phyloP scores from a whole-genome alignment of 2,329 filamentous ascomycete species.

The Aureobasidium subglaciale region DNA sequence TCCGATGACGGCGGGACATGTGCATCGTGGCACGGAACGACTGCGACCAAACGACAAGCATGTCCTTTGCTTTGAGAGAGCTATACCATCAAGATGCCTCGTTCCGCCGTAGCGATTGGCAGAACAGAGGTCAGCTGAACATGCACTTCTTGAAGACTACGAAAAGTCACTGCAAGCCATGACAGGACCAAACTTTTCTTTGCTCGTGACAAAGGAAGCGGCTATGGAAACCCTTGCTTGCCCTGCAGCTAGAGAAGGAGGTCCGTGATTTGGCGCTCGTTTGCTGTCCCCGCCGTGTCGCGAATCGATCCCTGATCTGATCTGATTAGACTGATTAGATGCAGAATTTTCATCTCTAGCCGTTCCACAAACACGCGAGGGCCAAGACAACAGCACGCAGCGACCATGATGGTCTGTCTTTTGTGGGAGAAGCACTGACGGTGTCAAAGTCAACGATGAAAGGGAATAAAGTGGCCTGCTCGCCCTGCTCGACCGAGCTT shows the following conservation, averaged over 20 bases:
- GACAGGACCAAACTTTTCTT: not conserved
- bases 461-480: not conserved
- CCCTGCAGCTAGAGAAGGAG: not conserved
- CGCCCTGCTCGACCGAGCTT: not conserved
- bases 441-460: not conserved
- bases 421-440: constrained; percentile 12
- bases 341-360: constrained; percentile 6
- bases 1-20: not conserved
- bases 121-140: too few species aligned
- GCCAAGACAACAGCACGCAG: not conserved
- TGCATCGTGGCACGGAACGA: not conserved
- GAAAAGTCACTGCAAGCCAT: not conserved
- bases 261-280: not conserved
- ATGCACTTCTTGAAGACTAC: not conserved
- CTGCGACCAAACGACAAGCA: too few species aligned
- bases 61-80: too few species aligned
- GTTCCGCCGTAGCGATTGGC: too few species aligned
- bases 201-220: not conserved
- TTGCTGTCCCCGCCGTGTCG: not conserved
- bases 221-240: not conserved
- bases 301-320: constrained; percentile 13
- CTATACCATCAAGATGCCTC: too few species aligned
- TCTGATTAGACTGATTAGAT: constrained; percentile 16
- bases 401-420: not conserved
- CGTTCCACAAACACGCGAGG: not conserved